These are phyloP conservation scores for Mortierella antarctica DNA, from an alignment of 192 early-diverging fungal species.

Conservation along the genomic window DNA sequence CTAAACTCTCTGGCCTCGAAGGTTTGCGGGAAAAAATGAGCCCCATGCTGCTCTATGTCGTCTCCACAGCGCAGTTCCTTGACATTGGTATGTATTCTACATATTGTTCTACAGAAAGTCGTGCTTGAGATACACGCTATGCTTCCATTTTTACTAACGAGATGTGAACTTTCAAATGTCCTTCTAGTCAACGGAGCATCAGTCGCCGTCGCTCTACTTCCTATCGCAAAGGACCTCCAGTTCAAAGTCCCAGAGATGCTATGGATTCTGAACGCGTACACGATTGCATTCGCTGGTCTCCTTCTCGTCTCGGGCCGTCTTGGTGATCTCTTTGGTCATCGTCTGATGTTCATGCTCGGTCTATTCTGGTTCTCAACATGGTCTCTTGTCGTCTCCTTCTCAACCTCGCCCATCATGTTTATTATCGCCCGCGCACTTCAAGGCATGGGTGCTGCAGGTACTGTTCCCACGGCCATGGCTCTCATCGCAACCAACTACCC, in stretches of 20 bases:
- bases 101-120: too few relatives aligned
- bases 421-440: slow-evolving; percentile 45
- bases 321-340: slow-evolving; percentile 53
- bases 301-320: slow-evolving; percentile 39
- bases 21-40: neutral
- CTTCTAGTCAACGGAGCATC: slow-evolving; percentile 29
- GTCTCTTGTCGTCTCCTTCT: slow-evolving; percentile 38
- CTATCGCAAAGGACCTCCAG: slow-evolving; percentile 24
- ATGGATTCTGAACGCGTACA: slow-evolving; percentile 48
- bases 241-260: slow-evolving; percentile 15
- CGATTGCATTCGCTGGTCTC: slow-evolving; percentile 52
- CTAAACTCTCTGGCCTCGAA: neutral
- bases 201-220: slow-evolving; percentile 21
- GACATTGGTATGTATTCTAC: slow-evolving; percentile 18
- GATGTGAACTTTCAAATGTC: neutral
- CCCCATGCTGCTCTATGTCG: slow-evolving; percentile 34
- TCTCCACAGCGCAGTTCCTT: slow-evolving; percentile 42
- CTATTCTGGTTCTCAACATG: slow-evolving; percentile 36
- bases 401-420: slow-evolving; percentile 37
- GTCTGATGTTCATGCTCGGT: slow-evolving; percentile 44
- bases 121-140: neutral
- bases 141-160: too few relatives aligned
- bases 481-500: slow-evolving; percentile 37
- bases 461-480: slow-evolving; percentile 47
- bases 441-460: slow-evolving; percentile 50